Evolutionary conservation across 31 red algal species (phyloP).

Genomic region (Odonthalia washingtoniensis): DNA sequence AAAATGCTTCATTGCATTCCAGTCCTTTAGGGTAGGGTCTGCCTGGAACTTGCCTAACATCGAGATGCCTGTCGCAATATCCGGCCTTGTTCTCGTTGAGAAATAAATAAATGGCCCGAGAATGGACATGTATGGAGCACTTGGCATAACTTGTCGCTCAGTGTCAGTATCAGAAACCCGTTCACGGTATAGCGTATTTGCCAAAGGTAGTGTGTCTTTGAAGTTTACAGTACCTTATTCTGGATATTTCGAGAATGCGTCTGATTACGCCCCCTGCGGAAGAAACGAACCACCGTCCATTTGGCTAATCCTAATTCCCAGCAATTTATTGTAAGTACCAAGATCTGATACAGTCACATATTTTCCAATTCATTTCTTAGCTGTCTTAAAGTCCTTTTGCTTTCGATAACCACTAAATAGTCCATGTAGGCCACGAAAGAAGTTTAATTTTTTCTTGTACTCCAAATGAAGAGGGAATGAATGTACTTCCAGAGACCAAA

Average conservation of each 20-base stretch:
- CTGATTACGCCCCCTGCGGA: background rate
- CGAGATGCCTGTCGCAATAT: constrained; percentile 51
- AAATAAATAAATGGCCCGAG: constrained; percentile 38
- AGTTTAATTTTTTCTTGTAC: background rate
- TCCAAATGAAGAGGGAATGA: background rate
- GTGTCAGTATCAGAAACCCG: background rate
- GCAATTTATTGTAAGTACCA: background rate
- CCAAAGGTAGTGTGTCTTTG: background rate
- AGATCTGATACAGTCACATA: background rate
- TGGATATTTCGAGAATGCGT: too few relatives aligned
- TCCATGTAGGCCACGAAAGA: constrained; percentile 25
- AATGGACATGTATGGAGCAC: background rate
- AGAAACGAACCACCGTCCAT: background rate
- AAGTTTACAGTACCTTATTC: background rate
- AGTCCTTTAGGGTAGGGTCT: background rate
- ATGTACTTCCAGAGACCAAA: background rate
- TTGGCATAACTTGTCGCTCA: constrained; percentile 1
- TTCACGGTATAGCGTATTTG: background rate
- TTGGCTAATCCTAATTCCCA: background rate
- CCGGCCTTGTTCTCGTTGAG: constrained; percentile 37
- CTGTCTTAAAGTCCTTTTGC: too few relatives aligned
- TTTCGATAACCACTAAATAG: constrained; percentile 37
- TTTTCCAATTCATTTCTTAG: too few relatives aligned
- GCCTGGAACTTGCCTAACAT: constrained; percentile 33
- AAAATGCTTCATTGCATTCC: too few relatives aligned